Conservation (phyloP, 108 stramenopile genomes). For the Skeletonema menzelii region DNA sequence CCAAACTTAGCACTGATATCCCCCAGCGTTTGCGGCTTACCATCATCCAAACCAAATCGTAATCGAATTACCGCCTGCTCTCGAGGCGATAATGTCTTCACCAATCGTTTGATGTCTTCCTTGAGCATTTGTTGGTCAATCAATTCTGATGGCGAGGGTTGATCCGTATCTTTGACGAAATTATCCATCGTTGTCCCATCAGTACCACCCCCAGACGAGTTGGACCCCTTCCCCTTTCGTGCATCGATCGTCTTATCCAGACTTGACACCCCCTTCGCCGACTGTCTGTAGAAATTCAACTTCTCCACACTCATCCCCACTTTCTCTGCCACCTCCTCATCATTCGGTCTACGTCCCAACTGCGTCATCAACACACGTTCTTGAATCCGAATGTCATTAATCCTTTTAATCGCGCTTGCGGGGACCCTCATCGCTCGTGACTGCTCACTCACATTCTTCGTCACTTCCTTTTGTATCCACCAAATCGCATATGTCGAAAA, state of each 20-base stretch:
- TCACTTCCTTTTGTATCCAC: conserved; percentile 84
- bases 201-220: conserved; percentile 26
- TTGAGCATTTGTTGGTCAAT: conserved; percentile 55
- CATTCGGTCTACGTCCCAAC: conserved; percentile 56
- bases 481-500: conserved; percentile 88
- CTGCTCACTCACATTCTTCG: conserved; percentile 72
- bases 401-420: conserved; percentile 58
- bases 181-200: conserved; percentile 40
- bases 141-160: conserved; percentile 48
- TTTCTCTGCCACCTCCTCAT: conserved; percentile 66
- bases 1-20: conserved; percentile 65
- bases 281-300: conserved; percentile 52
- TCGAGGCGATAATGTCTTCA: conserved; percentile 57
- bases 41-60: conserved; percentile 85
- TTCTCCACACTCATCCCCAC: conserved; percentile 58
- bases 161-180: conserved; percentile 53
- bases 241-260: conserved; percentile 51
- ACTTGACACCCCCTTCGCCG: conserved; percentile 52
- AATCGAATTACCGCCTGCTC: conserved; percentile 79
- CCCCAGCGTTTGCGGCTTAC: conserved; percentile 56
- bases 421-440: conserved; percentile 71
- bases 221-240: conserved; percentile 48
- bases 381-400: conserved; percentile 62
- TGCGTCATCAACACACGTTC: conserved; percentile 47
- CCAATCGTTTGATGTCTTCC: conserved; percentile 49